Evolutionary conservation across 2,329 filamentous ascomycete genomes (phyloP).

Genomic region (Dactylellina parvicollis): DNA sequence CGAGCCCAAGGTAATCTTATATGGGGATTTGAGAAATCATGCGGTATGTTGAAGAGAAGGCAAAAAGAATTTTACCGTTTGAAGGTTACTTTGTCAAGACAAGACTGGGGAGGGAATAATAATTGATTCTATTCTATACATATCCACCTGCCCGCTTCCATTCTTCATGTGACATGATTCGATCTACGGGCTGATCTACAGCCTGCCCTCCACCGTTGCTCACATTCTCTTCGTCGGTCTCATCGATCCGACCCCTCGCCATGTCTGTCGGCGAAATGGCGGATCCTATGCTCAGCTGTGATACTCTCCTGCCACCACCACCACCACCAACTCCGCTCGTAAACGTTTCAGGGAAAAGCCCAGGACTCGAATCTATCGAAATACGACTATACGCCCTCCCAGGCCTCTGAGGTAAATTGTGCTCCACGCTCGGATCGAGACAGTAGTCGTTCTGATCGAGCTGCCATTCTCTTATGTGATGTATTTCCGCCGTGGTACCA

Average conservation of each 20-base stretch:
- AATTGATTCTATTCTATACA: constrained; percentile 23
- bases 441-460: constrained; percentile 52
- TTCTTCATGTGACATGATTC: constrained; percentile 40
- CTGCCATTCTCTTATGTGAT: constrained; percentile 52
- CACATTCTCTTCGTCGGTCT: constrained; percentile 7
- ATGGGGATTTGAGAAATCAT: background rate
- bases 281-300: constrained; percentile 35
- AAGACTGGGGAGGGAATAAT: background rate
- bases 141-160: constrained; percentile 44
- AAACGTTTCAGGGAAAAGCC: constrained; percentile 6
- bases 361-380: constrained; percentile 28
- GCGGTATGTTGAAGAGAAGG: background rate
- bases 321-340: too few species aligned
- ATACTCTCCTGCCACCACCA: constrained; percentile 25
- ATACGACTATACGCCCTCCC: constrained; percentile 15
- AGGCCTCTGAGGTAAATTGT: constrained; percentile 35
- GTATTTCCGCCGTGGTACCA: constrained; percentile 23
- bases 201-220: background rate
- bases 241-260: constrained; percentile 10
- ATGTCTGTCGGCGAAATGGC: constrained; percentile 29
- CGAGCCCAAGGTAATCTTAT: too few species aligned
- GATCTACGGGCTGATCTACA: constrained; percentile 10
- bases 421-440: constrained; percentile 31
- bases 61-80: too few species aligned
- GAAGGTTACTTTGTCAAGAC: too few species aligned